These are phyloP conservation scores for Tubosaeta sp. DNA, from an alignment of 768 basidiomycete species.

Conservation along the genomic window DNA sequence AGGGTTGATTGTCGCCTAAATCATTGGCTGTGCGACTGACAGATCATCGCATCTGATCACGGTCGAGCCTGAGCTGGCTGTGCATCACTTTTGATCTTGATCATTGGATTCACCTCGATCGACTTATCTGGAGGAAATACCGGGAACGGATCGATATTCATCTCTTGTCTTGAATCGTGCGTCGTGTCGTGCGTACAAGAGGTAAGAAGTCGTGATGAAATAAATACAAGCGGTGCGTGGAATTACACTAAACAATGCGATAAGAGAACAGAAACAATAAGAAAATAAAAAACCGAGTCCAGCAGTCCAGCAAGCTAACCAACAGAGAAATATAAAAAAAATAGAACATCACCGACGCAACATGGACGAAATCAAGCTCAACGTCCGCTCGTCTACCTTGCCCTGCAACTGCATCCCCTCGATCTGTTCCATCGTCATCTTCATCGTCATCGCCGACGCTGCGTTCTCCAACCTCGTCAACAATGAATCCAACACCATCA, in stretches of 20 bases:
- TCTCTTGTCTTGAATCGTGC: too few species aligned
- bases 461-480: slow-evolving; percentile 76
- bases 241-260: background rate
- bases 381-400: slow-evolving; percentile 45
- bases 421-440: slow-evolving; percentile 17
- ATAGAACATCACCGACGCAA: slow-evolving; percentile 15
- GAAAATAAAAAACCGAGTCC: background rate
- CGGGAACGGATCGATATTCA: too few species aligned
- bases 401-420: slow-evolving; percentile 34
- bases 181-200: too few species aligned
- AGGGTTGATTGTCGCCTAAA: too few species aligned
- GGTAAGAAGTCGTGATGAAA: too few species aligned
- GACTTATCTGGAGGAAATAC: too few species aligned
- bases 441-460: slow-evolving; percentile 31
- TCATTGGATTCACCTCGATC: too few species aligned
- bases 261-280: background rate
- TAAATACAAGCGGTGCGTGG: background rate
- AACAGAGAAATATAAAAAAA: background rate
- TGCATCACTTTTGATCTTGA: too few species aligned
- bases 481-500: slow-evolving; percentile 72
- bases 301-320: background rate
- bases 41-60: too few species aligned
- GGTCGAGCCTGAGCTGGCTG: too few species aligned
- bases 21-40: too few species aligned
- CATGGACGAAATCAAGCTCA: slow-evolving; percentile 40